These are phyloP conservation scores for Tuber magnatum DNA, from an alignment of 495 filamentous ascomycete species.

Conservation along the genomic window DNA sequence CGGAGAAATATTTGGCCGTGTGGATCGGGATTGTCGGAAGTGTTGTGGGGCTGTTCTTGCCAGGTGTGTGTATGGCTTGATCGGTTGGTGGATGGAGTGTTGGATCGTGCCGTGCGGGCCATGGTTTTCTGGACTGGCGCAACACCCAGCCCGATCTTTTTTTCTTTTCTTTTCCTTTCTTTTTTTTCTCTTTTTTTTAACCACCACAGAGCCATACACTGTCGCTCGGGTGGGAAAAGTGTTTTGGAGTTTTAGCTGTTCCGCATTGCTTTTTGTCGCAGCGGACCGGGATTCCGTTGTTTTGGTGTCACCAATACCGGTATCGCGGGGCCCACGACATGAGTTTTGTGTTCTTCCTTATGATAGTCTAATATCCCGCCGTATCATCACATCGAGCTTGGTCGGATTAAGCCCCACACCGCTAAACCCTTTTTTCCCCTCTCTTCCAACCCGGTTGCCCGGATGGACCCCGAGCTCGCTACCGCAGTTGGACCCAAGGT, in stretches of 20 bases:
- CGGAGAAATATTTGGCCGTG: constrained; percentile 24
- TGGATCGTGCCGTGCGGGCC: neutral
- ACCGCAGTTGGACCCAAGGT: neutral
- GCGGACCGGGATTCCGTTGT: neutral
- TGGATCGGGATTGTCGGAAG: constrained; percentile 30
- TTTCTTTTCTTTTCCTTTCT: neutral
- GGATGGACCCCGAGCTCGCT: neutral
- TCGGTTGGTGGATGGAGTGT: neutral
- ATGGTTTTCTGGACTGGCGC: neutral
- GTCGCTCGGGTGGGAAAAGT: neutral
- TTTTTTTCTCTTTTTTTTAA: neutral
- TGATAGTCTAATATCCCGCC: no score
- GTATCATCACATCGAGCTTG: no score
- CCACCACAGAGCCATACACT: no score
- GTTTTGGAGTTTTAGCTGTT: neutral
- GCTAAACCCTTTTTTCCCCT: neutral
- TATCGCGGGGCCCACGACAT: no score
- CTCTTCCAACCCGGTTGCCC: no score
- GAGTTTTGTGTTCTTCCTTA: no score
- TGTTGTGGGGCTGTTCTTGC: constrained; percentile 23
- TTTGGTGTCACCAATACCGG: neutral
- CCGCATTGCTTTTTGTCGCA: neutral
- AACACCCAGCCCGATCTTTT: neutral
- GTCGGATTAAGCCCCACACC: no score
- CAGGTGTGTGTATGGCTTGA: neutral